Base-by-base conservation (phyloP, 805 yeast genomes). In the Saccharomycopsis fodiens region DNA sequence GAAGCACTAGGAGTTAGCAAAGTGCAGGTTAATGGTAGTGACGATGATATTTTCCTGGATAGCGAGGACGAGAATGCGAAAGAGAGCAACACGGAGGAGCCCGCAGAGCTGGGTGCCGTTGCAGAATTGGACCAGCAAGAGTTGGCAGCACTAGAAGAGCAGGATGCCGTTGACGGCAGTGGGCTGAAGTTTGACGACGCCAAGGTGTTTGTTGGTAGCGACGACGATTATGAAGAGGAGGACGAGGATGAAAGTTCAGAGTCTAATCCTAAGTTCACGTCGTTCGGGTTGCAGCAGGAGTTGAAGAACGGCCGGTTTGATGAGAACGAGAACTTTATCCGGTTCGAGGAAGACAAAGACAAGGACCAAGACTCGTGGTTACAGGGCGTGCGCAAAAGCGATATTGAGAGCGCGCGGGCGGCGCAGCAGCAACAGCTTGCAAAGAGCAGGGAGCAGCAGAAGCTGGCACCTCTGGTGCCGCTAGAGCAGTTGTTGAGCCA, bases 201-300 rank as follows among this genome's bases (percentile, higher is more conserved):
- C 25, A 40, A 41, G 17, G 30, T 15, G 25, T 46, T 23, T 17
- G 21, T 37, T 32, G 57, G 50, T 3, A 35, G 44, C 16, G 55
- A 53, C 6, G 59, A 51, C 16, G 39, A 42, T 2, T 42, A 52
- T n/a, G 54, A 50, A 20, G 57, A 57, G 2, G 60, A 52, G 2
- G 51, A 54, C 10, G 51, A 54, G 8, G 67, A 57, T 21, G 53
- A 47, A 2, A 61, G 54, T 25, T 68, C 63, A 29, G 72, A 68
- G 50, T 67, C 68, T 69, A 67, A 65, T 56, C 66, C 79, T 1
- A 71, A 72, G 49, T 48, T 84, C 2, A 89, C 83, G 48, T 74
- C 84, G 0, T 84, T 84, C 60, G 72, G 76, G 57, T 59, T 84
- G 37, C 60, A 69, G 20, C 66, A 73, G 16, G 91, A 84, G 54